Evolutionary conservation across 2,329 filamentous ascomycete species (phyloP).

Genomic region (Claviceps humidiphila): DNA sequence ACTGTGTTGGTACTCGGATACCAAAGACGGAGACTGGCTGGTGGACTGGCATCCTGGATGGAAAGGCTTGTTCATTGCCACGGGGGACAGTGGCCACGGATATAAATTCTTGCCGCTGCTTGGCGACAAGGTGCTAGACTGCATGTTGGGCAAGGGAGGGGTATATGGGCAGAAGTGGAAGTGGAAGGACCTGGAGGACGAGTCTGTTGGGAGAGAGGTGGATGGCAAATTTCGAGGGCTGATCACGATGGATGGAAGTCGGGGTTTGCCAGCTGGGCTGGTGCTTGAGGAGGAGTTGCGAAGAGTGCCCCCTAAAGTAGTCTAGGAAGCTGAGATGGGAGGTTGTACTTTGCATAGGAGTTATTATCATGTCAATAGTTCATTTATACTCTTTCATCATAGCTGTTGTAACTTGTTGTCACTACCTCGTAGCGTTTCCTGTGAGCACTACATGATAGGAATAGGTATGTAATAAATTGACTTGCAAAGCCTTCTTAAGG

Average conservation of each 20-base stretch:
- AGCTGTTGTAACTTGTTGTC: too few relatives aligned
- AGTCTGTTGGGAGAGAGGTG: constrained; percentile 19
- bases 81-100: constrained; percentile 50
- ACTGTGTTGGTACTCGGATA: constrained; percentile 68
- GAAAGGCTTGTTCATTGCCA: constrained; percentile 45
- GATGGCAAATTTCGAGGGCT: constrained; percentile 25
- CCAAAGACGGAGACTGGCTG: constrained; percentile 56
- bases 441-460: too few relatives aligned
- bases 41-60: constrained; percentile 54
- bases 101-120: constrained; percentile 59
- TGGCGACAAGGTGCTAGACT: constrained; percentile 47
- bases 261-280: constrained; percentile 34
- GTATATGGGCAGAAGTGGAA: constrained; percentile 46
- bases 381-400: too few relatives aligned
- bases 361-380: too few relatives aligned
- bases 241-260: constrained; percentile 39
- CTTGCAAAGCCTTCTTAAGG: too few relatives aligned
- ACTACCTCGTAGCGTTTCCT: too few relatives aligned
- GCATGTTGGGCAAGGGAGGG: constrained; percentile 31
- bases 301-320: neutral
- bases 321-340: too few relatives aligned
- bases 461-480: too few relatives aligned
- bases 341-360: too few relatives aligned
- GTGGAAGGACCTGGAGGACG: constrained; percentile 45
- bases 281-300: constrained; percentile 31